These are phyloP conservation scores for Nannochloris sp. DNA, from an alignment of 139 green algal genomes.

Conservation along the genomic window DNA sequence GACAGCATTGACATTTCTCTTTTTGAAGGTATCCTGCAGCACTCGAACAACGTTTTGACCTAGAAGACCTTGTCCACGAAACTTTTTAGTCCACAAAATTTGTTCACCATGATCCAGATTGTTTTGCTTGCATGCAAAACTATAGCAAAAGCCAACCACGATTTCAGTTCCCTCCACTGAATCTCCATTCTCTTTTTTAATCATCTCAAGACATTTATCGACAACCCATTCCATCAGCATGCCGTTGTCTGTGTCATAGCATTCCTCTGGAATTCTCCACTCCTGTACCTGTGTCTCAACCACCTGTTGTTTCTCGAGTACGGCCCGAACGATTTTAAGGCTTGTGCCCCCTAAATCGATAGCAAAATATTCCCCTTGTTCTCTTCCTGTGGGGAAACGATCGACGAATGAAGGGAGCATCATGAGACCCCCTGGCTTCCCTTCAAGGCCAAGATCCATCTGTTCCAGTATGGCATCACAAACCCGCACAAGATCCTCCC, in stretches of 20 bases:
- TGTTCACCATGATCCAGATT: constrained; percentile 63
- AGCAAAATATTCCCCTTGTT: constrained; percentile 64
- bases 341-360: constrained; percentile 88
- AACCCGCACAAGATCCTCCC: constrained; percentile 3
- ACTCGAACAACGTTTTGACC: constrained; percentile 44
- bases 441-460: constrained; percentile 19
- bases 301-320: constrained; percentile 20
- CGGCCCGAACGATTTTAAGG: constrained; percentile 60
- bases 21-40: constrained; percentile 29
- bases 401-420: constrained; percentile 51
- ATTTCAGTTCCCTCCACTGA: constrained; percentile 10
- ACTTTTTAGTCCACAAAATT: constrained; percentile 82
- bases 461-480: constrained; percentile 15
- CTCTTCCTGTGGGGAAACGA: constrained; percentile 41
- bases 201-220: constrained; percentile 11
- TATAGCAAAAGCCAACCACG: constrained; percentile 85
- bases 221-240: constrained; percentile 22
- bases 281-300: constrained; percentile 20
- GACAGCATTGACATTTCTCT: constrained; percentile 15
- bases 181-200: not conserved
- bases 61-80: constrained; percentile 33
- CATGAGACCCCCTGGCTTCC: constrained; percentile 12
- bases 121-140: constrained; percentile 75
- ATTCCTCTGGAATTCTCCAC: constrained; percentile 22
- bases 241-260: constrained; percentile 20